These are phyloP conservation scores for Trypanosomatidae sp. DNA, from an alignment of 208 protist genomes.

Conservation along the genomic window DNA sequence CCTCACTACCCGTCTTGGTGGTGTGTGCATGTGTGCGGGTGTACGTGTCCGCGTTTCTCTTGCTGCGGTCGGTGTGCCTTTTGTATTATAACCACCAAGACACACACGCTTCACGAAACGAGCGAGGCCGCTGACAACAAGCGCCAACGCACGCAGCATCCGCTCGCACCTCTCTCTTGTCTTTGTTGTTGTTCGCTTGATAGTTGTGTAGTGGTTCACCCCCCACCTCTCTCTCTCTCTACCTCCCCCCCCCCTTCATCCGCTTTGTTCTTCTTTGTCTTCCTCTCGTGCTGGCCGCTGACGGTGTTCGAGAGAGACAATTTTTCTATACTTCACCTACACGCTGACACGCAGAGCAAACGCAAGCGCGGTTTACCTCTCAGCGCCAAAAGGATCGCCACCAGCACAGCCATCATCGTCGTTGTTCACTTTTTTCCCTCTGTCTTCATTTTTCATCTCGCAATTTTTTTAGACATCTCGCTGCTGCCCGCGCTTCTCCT, in stretches of 20 bases:
- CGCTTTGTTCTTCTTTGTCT: background rate
- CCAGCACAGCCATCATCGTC: background rate
- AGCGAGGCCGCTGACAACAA: background rate
- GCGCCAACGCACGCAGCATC: background rate
- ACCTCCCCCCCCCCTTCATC: background rate
- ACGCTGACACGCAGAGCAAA: background rate
- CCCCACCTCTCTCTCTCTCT: background rate
- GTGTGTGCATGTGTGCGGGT: background rate
- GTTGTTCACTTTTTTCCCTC: background rate
- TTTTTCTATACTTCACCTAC: background rate
- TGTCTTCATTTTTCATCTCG: background rate
- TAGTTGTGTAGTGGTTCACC: background rate
- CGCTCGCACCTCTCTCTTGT: background rate
- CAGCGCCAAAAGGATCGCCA: background rate
- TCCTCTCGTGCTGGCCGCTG: background rate
- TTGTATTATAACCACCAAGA: slow-evolving; percentile 3
- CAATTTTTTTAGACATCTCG: background rate
- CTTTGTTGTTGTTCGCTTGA: background rate
- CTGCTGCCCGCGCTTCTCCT: background rate
- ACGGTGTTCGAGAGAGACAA: background rate
- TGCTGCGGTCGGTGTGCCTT: background rate
- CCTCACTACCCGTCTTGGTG: background rate
- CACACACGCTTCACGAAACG: background rate
- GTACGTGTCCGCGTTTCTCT: background rate
- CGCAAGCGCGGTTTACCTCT: background rate